phyloP scores from a whole-genome alignment of 2,329 filamentous ascomycete genomes.

The Aspergillus eucalypticola region DNA sequence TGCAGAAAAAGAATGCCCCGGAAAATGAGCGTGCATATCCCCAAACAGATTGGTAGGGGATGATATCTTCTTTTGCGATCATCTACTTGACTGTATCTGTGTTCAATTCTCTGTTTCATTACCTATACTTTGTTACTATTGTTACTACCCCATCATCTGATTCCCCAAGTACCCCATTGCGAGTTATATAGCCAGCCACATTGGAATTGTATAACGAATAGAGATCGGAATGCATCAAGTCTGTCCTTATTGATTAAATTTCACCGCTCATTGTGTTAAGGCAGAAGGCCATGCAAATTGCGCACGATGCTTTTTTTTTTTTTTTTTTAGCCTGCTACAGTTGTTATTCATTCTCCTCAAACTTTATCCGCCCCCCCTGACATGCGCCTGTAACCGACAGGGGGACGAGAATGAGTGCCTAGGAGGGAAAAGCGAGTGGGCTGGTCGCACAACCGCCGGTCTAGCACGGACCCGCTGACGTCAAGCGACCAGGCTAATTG shows the following conservation, averaged over 20 bases:
- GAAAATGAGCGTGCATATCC: background rate
- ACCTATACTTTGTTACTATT: background rate
- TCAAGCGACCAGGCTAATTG: conserved; percentile 9
- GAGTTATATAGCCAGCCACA: background rate
- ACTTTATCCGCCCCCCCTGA: background rate
- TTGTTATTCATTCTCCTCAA: background rate
- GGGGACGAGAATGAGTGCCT: background rate
- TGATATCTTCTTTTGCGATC: background rate
- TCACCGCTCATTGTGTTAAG: background rate
- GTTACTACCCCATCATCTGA: background rate
- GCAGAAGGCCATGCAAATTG: background rate
- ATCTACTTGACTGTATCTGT: background rate
- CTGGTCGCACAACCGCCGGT: background rate
- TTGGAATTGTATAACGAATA: conserved; percentile 1
- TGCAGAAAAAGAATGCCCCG: background rate
- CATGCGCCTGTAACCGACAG: background rate
- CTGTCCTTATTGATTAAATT: background rate
- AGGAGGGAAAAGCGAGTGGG: background rate
- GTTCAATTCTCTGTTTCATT: background rate
- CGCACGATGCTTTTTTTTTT: background rate
- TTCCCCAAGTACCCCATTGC: background rate
- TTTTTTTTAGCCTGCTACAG: too few species aligned
- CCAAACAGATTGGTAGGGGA: background rate
- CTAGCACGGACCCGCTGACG: conserved; percentile 11
- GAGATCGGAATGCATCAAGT: background rate